A percentile compares a stretch with the other conserved stretches of the same genome.
Evolutionary conservation across 2,329 filamentous ascomycete species (phyloP).

Genomic region (Trichoderma oligosporum): DNA sequence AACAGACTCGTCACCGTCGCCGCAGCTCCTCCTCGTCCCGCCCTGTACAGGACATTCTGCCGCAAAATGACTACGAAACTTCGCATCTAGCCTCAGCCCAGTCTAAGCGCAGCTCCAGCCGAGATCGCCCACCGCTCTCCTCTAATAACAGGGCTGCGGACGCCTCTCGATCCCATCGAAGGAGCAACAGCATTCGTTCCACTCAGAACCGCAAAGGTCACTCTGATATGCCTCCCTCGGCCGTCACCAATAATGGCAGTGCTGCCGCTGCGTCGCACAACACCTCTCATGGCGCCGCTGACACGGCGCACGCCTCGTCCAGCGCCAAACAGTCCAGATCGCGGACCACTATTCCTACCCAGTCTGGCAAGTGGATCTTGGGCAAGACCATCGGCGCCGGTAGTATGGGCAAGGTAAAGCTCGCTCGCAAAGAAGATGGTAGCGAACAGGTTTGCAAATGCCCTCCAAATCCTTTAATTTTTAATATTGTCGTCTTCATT

Average conservation of each 20-base stretch:
- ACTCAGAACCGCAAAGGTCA: conserved; percentile 35
- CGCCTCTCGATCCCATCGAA: conserved; percentile 41
- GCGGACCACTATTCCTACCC: conserved; percentile 81
- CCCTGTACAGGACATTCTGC: conserved; percentile 42
- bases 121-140: conserved; percentile 50
- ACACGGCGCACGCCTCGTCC: conserved; percentile 37
- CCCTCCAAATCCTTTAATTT: conserved; percentile 8
- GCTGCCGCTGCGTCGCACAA: conserved; percentile 49
- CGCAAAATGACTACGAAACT: conserved; percentile 70
- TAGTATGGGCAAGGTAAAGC: conserved; percentile 98
- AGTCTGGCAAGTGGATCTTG: conserved; percentile 88
- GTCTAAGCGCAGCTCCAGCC: conserved; percentile 61
- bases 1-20: conserved; percentile 36
- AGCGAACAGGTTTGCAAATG: conserved; percentile 71
- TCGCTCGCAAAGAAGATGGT: conserved; percentile 84
- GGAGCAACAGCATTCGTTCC: conserved; percentile 51
- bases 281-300: conserved; percentile 34
- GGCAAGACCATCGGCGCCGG: conserved; percentile 96
- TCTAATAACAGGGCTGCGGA: conserved; percentile 42
- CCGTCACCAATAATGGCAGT: conserved; percentile 51
- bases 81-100: conserved; percentile 59
- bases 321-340: conserved; percentile 52
- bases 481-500: not conserved
- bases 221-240: conserved; percentile 49
- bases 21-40: conserved; percentile 42